Percentiles rank a stretch among this genome's conserved stretches.
These are phyloP conservation scores for Cronartium quercuum DNA, from an alignment of 1,284 basidiomycete genomes.

Conservation along the genomic window DNA sequence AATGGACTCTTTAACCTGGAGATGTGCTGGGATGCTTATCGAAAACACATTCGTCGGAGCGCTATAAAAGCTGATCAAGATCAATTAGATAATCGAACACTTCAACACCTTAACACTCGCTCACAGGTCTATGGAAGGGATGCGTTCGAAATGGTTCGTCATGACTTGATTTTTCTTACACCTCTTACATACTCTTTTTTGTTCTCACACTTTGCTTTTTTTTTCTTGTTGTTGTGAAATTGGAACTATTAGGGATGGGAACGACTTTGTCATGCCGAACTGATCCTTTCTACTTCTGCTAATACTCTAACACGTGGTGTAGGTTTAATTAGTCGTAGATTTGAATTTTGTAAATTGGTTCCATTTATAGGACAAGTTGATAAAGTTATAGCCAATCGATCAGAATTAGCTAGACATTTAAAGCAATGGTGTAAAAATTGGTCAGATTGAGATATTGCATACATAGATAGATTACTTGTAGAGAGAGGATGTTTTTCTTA, in stretches of 20 bases:
- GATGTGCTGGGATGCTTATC: slow-evolving; percentile 31
- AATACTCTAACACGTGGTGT: too few relatives aligned
- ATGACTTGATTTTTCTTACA: background rate
- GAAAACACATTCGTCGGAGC: slow-evolving; percentile 18
- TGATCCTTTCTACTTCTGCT: background rate
- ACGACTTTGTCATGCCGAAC: slow-evolving; percentile 23
- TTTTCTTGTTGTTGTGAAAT: background rate
- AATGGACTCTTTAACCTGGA: slow-evolving; percentile 32
- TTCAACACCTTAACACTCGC: background rate
- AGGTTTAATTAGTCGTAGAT: slow-evolving; percentile 6
- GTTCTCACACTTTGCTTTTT: background rate
- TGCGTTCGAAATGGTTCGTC: slow-evolving; percentile 26
- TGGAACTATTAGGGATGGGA: slow-evolving; percentile 20
- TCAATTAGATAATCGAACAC: background rate
- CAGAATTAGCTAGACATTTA: slow-evolving; percentile 12
- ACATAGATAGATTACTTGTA: background rate
- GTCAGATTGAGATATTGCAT: background rate
- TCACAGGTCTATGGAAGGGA: slow-evolving; percentile 30
- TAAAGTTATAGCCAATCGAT: background rate
- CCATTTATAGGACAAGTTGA: slow-evolving; percentile 9
- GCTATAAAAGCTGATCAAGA: background rate
- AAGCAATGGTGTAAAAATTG: slow-evolving; percentile 26
- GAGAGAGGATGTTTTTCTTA: background rate
- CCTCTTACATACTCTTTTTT: background rate
- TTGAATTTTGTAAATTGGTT: slow-evolving; percentile 6